Evolutionary conservation across 257 asterid genomes (phyloP).

Genomic region (Salvia hispanica): DNA sequence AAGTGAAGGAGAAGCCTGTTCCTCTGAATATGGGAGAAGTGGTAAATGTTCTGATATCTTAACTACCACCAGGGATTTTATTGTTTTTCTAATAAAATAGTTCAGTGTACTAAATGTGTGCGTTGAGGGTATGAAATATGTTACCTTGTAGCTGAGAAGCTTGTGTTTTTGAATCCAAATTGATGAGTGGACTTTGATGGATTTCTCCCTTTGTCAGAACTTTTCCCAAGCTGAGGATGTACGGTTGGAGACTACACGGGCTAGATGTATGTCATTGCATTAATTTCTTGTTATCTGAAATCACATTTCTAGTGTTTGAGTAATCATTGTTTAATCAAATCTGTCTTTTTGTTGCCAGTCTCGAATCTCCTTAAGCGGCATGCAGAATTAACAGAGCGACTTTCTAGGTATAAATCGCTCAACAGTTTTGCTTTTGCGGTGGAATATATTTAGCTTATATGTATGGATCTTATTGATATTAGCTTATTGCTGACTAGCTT

Average conservation of each 20-base stretch:
- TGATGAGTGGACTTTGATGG: constrained; percentile 13
- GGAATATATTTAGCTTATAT: neutral
- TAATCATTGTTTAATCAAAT: constrained; percentile 8
- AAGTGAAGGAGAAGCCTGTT: constrained; percentile 40
- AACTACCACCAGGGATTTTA: neutral
- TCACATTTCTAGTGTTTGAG: neutral
- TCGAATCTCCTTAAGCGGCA: constrained; percentile 83
- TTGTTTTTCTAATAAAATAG: neutral
- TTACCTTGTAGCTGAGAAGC: neutral
- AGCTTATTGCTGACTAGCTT: neutral
- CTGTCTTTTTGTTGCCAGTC: constrained; percentile 50
- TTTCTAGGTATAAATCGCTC: constrained; percentile 65
- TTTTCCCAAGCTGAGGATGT: constrained; percentile 57
- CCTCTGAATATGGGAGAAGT: constrained; percentile 46
- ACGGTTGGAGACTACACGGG: constrained; percentile 62
- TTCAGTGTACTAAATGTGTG: neutral
- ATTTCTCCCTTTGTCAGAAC: constrained; percentile 39
- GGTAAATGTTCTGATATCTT: constrained; percentile 33
- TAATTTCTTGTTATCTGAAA: constrained; percentile 18
- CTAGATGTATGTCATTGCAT: constrained; percentile 55
- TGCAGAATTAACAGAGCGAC: constrained; percentile 81
- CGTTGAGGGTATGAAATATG: constrained; percentile 5
- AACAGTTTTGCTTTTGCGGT: neutral
- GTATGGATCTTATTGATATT: neutral
- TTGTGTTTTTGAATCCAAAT: neutral